These are phyloP conservation scores for Stagonosporopsis tanaceti DNA, from an alignment of 2,329 filamentous ascomycete genomes.

Conservation along the genomic window DNA sequence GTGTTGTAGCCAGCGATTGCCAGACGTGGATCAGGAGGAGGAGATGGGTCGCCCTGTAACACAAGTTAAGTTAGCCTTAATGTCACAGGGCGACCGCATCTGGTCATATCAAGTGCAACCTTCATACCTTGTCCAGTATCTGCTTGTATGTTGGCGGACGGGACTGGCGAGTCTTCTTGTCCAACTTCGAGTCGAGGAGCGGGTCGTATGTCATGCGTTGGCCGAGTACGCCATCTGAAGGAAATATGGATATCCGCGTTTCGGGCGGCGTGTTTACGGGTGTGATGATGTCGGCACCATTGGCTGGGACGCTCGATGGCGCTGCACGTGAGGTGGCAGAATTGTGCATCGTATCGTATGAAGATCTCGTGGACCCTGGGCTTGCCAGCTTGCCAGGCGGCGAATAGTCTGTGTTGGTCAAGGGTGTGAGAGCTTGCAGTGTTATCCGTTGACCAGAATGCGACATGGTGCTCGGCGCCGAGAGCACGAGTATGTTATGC, in stretches of 20 bases:
- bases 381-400: slow-evolving; percentile 65
- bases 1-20: slow-evolving; percentile 68
- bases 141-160: slow-evolving; percentile 58
- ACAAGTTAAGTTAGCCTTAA: slow-evolving; percentile 53
- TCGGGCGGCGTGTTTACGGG: slow-evolving; percentile 55
- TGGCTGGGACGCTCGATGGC: slow-evolving; percentile 42
- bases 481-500: slow-evolving; percentile 66
- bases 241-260: slow-evolving; percentile 57
- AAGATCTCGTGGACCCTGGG: slow-evolving; percentile 56
- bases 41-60: slow-evolving; percentile 78
- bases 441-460: slow-evolving; percentile 63
- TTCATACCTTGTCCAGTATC: slow-evolving; percentile 58
- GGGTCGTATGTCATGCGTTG: slow-evolving; percentile 70
- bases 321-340: slow-evolving; percentile 42
- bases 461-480: slow-evolving; percentile 62
- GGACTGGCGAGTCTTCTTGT: slow-evolving; percentile 59
- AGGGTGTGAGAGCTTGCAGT: slow-evolving; percentile 66
- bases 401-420: slow-evolving; percentile 72
- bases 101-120: slow-evolving; percentile 37
- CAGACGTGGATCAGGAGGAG: slow-evolving; percentile 83
- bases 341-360: slow-evolving; percentile 48
- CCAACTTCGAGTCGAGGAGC: slow-evolving; percentile 65
- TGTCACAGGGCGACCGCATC: slow-evolving; percentile 52
- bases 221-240: slow-evolving; percentile 63
- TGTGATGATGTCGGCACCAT: slow-evolving; percentile 59